Evolutionary conservation across 2,329 filamentous ascomycete species (phyloP).

Genomic region (Orbilia brochopaga): DNA sequence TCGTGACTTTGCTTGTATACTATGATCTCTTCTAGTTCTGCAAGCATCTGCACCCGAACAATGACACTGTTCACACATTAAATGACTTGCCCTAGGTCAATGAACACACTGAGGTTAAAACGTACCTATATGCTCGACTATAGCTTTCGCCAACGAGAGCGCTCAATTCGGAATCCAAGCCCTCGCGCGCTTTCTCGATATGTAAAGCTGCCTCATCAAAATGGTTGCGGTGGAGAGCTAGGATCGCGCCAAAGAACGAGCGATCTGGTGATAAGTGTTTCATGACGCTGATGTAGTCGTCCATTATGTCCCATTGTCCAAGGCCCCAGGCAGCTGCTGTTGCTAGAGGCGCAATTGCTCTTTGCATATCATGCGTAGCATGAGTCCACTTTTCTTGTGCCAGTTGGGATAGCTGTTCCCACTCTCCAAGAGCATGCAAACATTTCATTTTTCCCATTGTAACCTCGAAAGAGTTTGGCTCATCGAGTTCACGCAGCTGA

Average conservation of each 20-base stretch:
- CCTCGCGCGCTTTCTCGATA: conserved; percentile 89
- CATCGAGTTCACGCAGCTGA: conserved; percentile 76
- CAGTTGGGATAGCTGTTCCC: conserved; percentile 87
- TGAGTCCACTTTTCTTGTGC: conserved; percentile 90
- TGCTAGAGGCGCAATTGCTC: conserved; percentile 88
- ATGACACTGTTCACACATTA: conserved; percentile 66
- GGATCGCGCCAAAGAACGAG: conserved; percentile 95
- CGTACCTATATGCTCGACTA: conserved; percentile 82
- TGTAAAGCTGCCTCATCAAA: conserved; percentile 88
- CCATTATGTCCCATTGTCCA: conserved; percentile 97
- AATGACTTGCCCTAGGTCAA: neutral
- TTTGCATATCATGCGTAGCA: conserved; percentile 82
- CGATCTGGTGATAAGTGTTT: conserved; percentile 90
- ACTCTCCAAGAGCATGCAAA: conserved; percentile 93
- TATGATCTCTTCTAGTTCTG: conserved; percentile 97
- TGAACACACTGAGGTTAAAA: neutral
- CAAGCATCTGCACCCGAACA: conserved; percentile 97
- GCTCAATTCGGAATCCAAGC: conserved; percentile 91
- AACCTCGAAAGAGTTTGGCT: conserved; percentile 80
- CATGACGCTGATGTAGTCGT: conserved; percentile 93
- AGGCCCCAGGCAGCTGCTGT: conserved; percentile 96
- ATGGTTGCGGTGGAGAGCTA: conserved; percentile 92
- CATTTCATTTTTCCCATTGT: conserved; percentile 99
- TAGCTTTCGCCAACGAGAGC: conserved; percentile 98
- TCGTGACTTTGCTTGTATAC: conserved; percentile 87